Base-by-base conservation (phyloP, 73 alveolate species). In the Paramecium tetraurelia region DNA sequence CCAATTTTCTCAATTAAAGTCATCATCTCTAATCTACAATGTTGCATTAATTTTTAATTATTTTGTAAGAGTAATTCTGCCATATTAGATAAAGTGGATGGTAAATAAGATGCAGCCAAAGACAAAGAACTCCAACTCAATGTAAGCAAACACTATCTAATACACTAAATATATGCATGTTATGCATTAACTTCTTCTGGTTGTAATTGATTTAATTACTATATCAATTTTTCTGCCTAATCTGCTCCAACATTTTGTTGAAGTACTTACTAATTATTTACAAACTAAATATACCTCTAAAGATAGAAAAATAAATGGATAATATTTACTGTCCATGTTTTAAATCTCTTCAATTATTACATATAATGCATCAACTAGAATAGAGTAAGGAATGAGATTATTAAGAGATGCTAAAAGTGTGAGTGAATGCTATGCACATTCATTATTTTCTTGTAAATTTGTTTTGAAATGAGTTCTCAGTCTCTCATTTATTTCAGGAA, bases 261-360 rank as follows among this genome's bases (percentile, higher is more conserved):
- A 29, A 75, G 46, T 12, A 75, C 59, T 38, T 75, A 22, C 87
- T 75, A 36, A 53, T 4, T 80, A 22, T 43, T 43, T 80, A 40
- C 5, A 21, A 5, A 5, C 20, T 43, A 24, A 0, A 41, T 43
- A 3, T 46, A 80, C 70, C 16, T 80, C 87, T 75, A 75, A 75
- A 22, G 90, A 41, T 9, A 80, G 46, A 80, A 80, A 80, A 4
- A 80, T 63, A 80, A 44, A 80, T 80, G 90, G 70, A 80, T 80
- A 48, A 80, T 21, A 48, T 80, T 80, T 48, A 9, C 76, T 80
- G 12, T 80, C 90, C 57, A 48, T 20, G 7, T 40, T 48, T 10
- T 24, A 38, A 27, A 80, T 43, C 18, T 48, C 46, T 80, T 80
- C 90, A 21, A 80, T 80, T 40, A 80, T 80, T 22, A 80, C 31